Evolutionary conservation across 768 basidiomycete genomes (phyloP).

Genomic region (Tubosaeta sp.): DNA sequence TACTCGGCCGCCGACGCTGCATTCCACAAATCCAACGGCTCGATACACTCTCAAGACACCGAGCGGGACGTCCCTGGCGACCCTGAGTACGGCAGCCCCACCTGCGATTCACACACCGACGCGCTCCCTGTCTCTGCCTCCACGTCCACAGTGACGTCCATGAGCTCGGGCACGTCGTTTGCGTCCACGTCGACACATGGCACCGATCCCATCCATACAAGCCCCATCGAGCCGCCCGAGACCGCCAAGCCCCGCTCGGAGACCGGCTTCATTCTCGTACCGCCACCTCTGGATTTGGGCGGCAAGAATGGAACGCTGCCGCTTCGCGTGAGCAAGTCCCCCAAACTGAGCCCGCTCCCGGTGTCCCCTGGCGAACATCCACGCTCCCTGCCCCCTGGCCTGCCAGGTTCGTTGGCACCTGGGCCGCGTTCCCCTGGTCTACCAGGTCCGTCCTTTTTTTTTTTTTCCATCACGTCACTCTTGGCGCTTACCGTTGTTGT

Average conservation of each 20-base stretch:
- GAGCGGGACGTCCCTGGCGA: constrained; percentile 15
- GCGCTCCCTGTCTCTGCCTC: neutral
- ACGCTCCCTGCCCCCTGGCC: constrained; percentile 15
- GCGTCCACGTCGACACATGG: constrained; percentile 15
- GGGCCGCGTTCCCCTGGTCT: constrained; percentile 21
- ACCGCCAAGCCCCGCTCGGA: constrained; percentile 7
- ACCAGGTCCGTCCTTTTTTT: constrained; percentile 18
- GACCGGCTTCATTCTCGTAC: constrained; percentile 19
- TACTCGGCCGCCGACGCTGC: constrained; percentile 11
- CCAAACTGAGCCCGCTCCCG: constrained; percentile 15
- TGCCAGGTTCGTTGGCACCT: constrained; percentile 16
- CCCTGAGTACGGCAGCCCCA: constrained; percentile 5
- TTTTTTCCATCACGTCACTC: constrained; percentile 6
- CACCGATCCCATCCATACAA: constrained; percentile 5
- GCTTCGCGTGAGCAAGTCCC: constrained; percentile 24
- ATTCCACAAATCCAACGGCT: constrained; percentile 9
- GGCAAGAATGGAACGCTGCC: constrained; percentile 11
- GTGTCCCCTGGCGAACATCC: constrained; percentile 4
- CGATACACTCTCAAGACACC: constrained; percentile 11
- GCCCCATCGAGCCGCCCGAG: constrained; percentile 19
- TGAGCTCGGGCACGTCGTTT: constrained; percentile 9
- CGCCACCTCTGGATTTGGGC: constrained; percentile 22
- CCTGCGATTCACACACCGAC: neutral
- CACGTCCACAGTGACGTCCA: constrained; percentile 1
- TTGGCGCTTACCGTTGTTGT: constrained; percentile 3